Base-by-base conservation (phyloP, 2,329 filamentous ascomycete species). In the Microdochium bolleyi region DNA sequence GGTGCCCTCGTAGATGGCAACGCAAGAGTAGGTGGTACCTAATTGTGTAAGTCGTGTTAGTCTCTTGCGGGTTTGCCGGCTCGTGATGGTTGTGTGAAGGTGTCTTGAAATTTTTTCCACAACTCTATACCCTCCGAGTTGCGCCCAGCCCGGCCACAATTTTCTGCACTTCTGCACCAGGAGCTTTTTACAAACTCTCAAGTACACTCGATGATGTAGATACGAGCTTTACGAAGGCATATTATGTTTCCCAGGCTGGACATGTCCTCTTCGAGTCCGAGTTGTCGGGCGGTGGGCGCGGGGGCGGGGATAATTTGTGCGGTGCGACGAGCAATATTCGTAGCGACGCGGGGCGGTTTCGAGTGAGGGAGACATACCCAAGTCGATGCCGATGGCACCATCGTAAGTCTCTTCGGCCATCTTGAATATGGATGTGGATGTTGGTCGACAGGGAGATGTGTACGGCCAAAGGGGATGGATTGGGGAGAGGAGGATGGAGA, bases 21-120 rank as follows among this genome's bases (percentile, higher is more conserved):
- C 94, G 78, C 94, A 99, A 70, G 94, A 97, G 85, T 99, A 99
- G 76, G 94, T 99, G 67, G 94, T 99, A 77, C 94, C 92, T 96
- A 66, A 60, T 56, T 30, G 56, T 50, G 38, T 48, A 49, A 48
- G 27, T 21, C 21, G 13, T 49, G 10, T 61, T 63, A 54, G 65
- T 62, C 55, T 56, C 5, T n/a, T 46, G 41, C 9, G 9, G 16
- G 3, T 46, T 24, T 11, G 8, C 5, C 3, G 10, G 10, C 19
- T 46, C 41, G 5, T 21, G 55, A 53, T 54, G 49, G 41, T 52
- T 57, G 49, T 51, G 22, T 50, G 38, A 24, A 16, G 21, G n/a
- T 22, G 14, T 22, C 27, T 46, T 16, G 11, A 25, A 16, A 34
- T 49, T 14, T 27, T 9, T 24, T 49, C 48, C 10, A 30, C 27